phyloP scores from a whole-genome alignment of 495 filamentous ascomycete species.

The Physcia stellaris region DNA sequence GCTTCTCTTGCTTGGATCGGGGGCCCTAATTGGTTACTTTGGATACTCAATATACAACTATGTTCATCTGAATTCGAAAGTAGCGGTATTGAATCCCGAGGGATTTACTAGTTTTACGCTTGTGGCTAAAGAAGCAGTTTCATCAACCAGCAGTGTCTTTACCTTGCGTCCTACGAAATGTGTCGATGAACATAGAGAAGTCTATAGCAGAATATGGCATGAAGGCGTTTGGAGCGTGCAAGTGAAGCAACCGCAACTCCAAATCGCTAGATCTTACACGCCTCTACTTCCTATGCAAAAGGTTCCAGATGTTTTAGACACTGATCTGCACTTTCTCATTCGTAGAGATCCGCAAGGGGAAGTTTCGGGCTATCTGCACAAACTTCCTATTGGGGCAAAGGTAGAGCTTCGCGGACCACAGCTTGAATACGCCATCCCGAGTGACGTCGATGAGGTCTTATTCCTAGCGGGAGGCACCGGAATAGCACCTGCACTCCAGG shows the following conservation, averaged over 20 bases:
- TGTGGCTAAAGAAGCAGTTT: slow-evolving; percentile 50
- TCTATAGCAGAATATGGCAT: slow-evolving; percentile 28
- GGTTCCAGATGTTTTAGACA: slow-evolving; percentile 11
- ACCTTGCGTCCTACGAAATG: slow-evolving; percentile 38
- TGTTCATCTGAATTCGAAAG: no score
- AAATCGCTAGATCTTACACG: slow-evolving; percentile 81
- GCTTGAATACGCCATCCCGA: slow-evolving; percentile 50
- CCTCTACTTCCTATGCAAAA: slow-evolving; percentile 52
- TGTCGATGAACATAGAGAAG: neutral
- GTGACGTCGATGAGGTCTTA: slow-evolving; percentile 42
- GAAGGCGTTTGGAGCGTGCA: slow-evolving; percentile 73
- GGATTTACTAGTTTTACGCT: slow-evolving; percentile 55
- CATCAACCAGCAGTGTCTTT: slow-evolving; percentile 62
- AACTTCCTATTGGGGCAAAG: slow-evolving; percentile 40
- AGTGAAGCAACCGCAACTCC: slow-evolving; percentile 83
- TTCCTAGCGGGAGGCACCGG: slow-evolving; percentile 92
- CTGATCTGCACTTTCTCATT: slow-evolving; percentile 39
- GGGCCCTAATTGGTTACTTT: no score
- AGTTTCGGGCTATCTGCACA: slow-evolving; percentile 56
- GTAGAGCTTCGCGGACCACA: slow-evolving; percentile 70
- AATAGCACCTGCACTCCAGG: slow-evolving; percentile 80
- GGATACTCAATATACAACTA: no score
- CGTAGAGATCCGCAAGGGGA: slow-evolving; percentile 41
- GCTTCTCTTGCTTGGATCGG: no score
- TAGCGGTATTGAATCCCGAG: no score